These are phyloP conservation scores for Brassica nigra DNA, from an alignment of 345 rosid species.

Conservation along the genomic window DNA sequence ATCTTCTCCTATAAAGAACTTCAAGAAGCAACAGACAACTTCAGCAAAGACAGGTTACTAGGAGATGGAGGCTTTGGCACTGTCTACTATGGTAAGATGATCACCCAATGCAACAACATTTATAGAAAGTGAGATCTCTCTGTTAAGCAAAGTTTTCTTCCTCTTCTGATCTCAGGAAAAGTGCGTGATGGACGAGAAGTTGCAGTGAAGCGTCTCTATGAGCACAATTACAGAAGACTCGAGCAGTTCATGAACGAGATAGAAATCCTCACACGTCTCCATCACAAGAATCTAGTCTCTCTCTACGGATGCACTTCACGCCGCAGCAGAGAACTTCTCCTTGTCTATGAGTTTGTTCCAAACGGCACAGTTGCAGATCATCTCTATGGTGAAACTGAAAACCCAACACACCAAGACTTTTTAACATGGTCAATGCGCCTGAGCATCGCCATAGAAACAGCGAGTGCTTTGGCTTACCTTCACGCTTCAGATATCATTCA, in stretches of 20 bases:
- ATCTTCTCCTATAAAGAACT: conserved; percentile 66
- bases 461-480: conserved; percentile 64
- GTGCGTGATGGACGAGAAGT: conserved; percentile 69
- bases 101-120: background rate
- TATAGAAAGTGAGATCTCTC: background rate
- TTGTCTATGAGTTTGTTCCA: conserved; percentile 64
- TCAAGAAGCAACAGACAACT: conserved; percentile 60
- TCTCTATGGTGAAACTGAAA: conserved; percentile 53
- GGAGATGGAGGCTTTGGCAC: conserved; percentile 82
- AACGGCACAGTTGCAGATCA: conserved; percentile 74
- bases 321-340: conserved; percentile 58
- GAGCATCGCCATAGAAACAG: conserved; percentile 67
- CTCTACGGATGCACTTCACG: conserved; percentile 69
- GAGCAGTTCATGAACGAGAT: conserved; percentile 67
- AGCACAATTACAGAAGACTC: conserved; percentile 51
- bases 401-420: conserved; percentile 30
- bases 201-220: conserved; percentile 67
- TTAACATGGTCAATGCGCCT: conserved; percentile 57
- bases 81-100: conserved; percentile 61
- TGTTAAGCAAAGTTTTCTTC: background rate
- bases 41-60: conserved; percentile 48
- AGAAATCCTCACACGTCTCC: conserved; percentile 58
- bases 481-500: conserved; percentile 65
- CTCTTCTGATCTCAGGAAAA: conserved; percentile 45
- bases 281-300: conserved; percentile 65